These are phyloP conservation scores for Leccinum sublutescens DNA, from an alignment of 768 basidiomycete species.

Conservation along the genomic window DNA sequence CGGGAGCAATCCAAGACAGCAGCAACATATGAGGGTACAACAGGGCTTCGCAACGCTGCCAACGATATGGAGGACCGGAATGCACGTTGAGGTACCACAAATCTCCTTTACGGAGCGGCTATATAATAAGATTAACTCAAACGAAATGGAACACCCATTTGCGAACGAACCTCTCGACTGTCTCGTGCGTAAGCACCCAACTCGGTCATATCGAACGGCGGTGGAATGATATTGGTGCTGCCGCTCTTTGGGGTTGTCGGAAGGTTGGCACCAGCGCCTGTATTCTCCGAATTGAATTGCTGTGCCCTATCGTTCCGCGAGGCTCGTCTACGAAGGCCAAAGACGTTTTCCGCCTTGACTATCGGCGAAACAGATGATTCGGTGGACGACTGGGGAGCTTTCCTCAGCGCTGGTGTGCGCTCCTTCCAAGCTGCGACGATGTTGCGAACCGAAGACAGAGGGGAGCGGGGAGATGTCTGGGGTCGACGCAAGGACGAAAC, in stretches of 20 bases:
- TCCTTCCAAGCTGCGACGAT: slow-evolving; percentile 82
- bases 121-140: slow-evolving; percentile 11
- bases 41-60: slow-evolving; percentile 80
- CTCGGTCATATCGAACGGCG: slow-evolving; percentile 48
- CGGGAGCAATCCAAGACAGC: slow-evolving; percentile 83
- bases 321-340: slow-evolving; percentile 34
- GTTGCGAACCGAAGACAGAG: slow-evolving; percentile 72
- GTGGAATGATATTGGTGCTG: slow-evolving; percentile 38
- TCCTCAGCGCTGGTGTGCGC: slow-evolving; percentile 50
- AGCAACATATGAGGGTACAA: slow-evolving; percentile 82
- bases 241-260: slow-evolving; percentile 29
- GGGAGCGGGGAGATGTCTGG: slow-evolving; percentile 66
- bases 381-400: slow-evolving; percentile 33
- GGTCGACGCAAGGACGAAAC: slow-evolving; percentile 58
- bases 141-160: background rate
- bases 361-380: slow-evolving; percentile 42
- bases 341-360: slow-evolving; percentile 27
- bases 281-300: slow-evolving; percentile 13
- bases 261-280: slow-evolving; percentile 6
- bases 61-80: slow-evolving; percentile 69
- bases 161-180: slow-evolving; percentile 40
- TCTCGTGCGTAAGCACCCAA: slow-evolving; percentile 41
- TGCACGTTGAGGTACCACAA: slow-evolving; percentile 95
- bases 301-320: slow-evolving; percentile 25
- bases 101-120: slow-evolving; percentile 85